Evolutionary conservation across 2,329 filamentous ascomycete genomes (phyloP).

Genomic region (Didymella segeticola): DNA sequence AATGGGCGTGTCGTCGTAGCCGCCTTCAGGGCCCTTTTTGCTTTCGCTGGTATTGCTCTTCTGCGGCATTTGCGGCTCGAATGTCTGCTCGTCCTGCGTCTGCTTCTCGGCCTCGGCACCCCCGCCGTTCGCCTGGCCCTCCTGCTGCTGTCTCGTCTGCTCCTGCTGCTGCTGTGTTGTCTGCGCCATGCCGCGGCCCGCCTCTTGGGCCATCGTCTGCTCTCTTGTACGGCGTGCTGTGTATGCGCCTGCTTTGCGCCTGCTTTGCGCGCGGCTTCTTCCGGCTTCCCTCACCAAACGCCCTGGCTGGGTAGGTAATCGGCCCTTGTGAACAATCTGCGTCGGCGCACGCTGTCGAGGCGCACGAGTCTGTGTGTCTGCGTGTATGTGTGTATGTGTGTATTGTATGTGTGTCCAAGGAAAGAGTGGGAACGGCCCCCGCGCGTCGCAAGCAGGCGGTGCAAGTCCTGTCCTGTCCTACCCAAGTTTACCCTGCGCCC

Average conservation of each 20-base stretch:
- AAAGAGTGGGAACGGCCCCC: slow-evolving; percentile 1
- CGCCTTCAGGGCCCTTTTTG: slow-evolving; percentile 68
- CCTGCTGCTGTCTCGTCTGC: slow-evolving; percentile 8
- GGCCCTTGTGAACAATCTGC: not conserved
- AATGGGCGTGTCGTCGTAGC: slow-evolving; percentile 80
- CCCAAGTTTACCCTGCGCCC: too few species aligned
- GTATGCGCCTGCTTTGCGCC: slow-evolving; percentile 1
- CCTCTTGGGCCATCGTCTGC: slow-evolving; percentile 16
- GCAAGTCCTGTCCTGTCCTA: not conserved
- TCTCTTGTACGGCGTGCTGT: not conserved
- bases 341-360: not conserved
- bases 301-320: too few species aligned
- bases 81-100: slow-evolving; percentile 16
- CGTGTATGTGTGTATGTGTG: too few species aligned
- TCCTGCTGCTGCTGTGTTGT: not conserved
- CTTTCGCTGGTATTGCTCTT: slow-evolving; percentile 38
- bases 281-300: too few species aligned
- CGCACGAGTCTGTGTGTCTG: too few species aligned
- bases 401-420: too few species aligned
- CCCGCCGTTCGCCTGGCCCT: slow-evolving; percentile 14
- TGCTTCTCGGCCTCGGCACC: slow-evolving; percentile 16
- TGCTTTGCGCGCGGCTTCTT: slow-evolving; percentile 2
- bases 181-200: not conserved
- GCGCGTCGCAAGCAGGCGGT: slow-evolving; percentile 6
- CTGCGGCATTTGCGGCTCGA: slow-evolving; percentile 26